These are phyloP conservation scores for Heliamphora pulchella DNA, from an alignment of 179 eudicot species.

Conservation along the genomic window DNA sequence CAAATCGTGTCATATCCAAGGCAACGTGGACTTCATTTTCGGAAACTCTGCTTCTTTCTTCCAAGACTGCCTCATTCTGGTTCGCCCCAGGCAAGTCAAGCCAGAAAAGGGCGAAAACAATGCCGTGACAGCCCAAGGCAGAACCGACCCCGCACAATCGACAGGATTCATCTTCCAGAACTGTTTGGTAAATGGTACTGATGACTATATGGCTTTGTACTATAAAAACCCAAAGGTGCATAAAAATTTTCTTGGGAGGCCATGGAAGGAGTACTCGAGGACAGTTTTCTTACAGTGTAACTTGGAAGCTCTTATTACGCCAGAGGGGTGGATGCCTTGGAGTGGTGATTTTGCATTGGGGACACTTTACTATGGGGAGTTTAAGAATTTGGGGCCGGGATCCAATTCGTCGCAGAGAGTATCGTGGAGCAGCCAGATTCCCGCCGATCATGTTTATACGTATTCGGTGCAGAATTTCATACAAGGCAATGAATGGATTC, in stretches of 20 bases:
- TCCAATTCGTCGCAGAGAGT: constrained; percentile 36
- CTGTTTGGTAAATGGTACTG: constrained; percentile 52
- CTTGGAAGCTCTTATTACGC: constrained; percentile 38
- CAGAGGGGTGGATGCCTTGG: constrained; percentile 82
- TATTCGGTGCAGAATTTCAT: constrained; percentile 63
- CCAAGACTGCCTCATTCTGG: constrained; percentile 57
- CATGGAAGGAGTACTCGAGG: constrained; percentile 83
- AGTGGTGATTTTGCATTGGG: constrained; percentile 53
- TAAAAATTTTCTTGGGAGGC: constrained; percentile 62
- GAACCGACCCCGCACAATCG: constrained; percentile 63
- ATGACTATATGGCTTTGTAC: constrained; percentile 30
- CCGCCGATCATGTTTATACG: constrained; percentile 38
- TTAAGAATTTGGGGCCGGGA: constrained; percentile 52
- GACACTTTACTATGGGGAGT: constrained; percentile 74
- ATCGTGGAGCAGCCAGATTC: constrained; percentile 57
- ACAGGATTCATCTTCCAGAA: constrained; percentile 75
- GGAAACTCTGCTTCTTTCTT: constrained; percentile 69
- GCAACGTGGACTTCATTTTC: constrained; percentile 83
- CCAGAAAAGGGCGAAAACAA: constrained; percentile 39
- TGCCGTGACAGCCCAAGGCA: constrained; percentile 78
- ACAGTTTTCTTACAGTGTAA: constrained; percentile 51
- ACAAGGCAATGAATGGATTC: constrained; percentile 71
- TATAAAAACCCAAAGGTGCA: constrained; percentile 25
- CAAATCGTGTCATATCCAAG: constrained; percentile 71
- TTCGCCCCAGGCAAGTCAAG: constrained; percentile 42